Percentiles rank a stretch among this genome's conserved stretches.
These are phyloP conservation scores for Fusarium domesticum DNA, from an alignment of 2,329 filamentous ascomycete species.

Conservation along the genomic window DNA sequence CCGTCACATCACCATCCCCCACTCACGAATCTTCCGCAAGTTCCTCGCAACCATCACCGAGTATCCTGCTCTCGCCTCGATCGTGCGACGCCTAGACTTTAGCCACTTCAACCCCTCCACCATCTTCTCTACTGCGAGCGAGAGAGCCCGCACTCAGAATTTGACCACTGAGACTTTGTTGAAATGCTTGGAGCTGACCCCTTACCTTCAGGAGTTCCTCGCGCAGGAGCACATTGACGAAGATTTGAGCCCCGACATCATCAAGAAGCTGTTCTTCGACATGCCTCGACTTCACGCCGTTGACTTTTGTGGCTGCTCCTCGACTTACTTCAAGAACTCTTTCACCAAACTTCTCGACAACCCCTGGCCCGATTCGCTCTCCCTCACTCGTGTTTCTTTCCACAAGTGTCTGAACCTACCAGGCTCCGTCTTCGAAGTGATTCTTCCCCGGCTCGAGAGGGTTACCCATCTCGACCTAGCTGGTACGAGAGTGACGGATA, in stretches of 20 bases:
- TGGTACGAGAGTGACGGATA: conserved; percentile 71
- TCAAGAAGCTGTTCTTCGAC: conserved; percentile 67
- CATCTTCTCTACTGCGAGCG: conserved; percentile 69
- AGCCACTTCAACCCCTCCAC: conserved; percentile 82
- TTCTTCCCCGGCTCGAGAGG: conserved; percentile 66
- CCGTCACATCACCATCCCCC: conserved; percentile 75
- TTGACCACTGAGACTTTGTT: conserved; percentile 70
- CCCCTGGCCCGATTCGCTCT: conserved; percentile 53
- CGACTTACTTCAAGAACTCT: conserved; percentile 61
- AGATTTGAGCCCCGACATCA: conserved; percentile 65
- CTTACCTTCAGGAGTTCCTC: conserved; percentile 73
- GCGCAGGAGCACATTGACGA: conserved; percentile 79
- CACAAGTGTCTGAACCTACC: conserved; percentile 76
- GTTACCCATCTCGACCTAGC: conserved; percentile 79
- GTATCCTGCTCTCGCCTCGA: conserved; percentile 67
- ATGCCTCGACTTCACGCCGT: conserved; percentile 63
- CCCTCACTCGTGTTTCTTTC: conserved; percentile 66
- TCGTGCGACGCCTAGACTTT: conserved; percentile 78
- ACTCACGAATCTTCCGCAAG: conserved; percentile 80
- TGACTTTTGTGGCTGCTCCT: conserved; percentile 76
- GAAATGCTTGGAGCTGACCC: conserved; percentile 67
- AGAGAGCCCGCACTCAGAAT: conserved; percentile 72
- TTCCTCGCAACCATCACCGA: conserved; percentile 67
- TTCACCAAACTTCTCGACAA: conserved; percentile 57
- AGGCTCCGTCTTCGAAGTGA: conserved; percentile 61